phyloP scores from a whole-genome alignment of 192 early-diverging fungal species.

The Coemansia sp. region DNA sequence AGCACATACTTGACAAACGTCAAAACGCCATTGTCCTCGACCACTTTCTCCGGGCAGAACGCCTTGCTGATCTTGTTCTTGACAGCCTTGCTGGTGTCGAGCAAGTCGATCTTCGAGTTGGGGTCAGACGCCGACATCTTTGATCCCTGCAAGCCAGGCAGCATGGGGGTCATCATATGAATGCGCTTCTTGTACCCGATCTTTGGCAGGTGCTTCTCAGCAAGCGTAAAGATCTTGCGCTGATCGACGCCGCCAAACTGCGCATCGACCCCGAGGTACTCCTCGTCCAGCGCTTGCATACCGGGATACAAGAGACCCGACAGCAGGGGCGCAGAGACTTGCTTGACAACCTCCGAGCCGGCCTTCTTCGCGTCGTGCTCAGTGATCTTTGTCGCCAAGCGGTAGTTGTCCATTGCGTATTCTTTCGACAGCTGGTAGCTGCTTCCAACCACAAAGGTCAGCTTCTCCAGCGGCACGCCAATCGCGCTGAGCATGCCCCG shows the following conservation, averaged over 20 bases:
- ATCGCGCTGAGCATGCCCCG: constrained; percentile 89
- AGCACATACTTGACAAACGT: constrained; percentile 89
- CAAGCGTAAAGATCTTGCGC: constrained; percentile 99
- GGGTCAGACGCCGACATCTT: constrained; percentile 98
- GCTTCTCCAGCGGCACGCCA: constrained; percentile 90
- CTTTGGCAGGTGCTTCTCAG: constrained; percentile 92
- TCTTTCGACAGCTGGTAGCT: constrained; percentile 85
- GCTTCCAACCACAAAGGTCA: constrained; percentile 91
- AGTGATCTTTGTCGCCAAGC: constrained; percentile 79
- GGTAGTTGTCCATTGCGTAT: constrained; percentile 93
- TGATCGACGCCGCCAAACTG: constrained; percentile 99
- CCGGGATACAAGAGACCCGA: constrained; percentile 98
- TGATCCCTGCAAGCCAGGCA: constrained; percentile 88
- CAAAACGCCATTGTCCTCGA: constrained; percentile 90
- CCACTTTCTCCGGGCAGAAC: constrained; percentile 96
- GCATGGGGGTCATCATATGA: constrained; percentile 99
- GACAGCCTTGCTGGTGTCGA: constrained; percentile 83
- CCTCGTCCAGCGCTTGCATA: constrained; percentile 97
- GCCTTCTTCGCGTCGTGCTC: constrained; percentile 99
- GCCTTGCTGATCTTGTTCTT: constrained; percentile 90
- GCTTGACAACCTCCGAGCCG: constrained; percentile 98
- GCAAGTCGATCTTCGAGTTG: constrained; percentile 96
- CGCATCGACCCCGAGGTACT: constrained; percentile 92
- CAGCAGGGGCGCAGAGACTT: constrained; percentile 83
- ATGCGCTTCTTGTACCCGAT: constrained; percentile 96